Conservation (phyloP, 257 asterid genomes). For the Fraxinus pennsylvanica region DNA sequence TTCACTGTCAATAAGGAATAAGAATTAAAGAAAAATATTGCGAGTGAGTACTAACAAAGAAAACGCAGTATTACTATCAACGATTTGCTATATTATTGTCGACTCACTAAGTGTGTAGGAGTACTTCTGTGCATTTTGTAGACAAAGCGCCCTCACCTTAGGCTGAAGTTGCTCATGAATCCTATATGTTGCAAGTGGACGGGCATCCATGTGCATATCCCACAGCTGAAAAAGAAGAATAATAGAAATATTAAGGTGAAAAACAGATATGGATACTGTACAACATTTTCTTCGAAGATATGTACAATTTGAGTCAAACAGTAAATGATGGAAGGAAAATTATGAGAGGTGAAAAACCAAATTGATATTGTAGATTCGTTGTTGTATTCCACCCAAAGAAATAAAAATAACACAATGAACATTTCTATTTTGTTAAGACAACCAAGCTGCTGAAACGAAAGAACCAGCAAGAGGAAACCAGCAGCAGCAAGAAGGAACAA, state of each 20-base stretch:
- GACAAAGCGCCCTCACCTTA: conserved; percentile 46
- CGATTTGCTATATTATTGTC: background rate
- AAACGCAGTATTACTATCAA: background rate
- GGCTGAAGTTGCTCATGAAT: conserved; percentile 74
- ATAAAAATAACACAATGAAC: background rate
- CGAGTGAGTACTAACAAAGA: background rate
- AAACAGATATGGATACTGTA: conserved; percentile 13
- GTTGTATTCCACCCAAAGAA: background rate
- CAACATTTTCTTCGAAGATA: conserved; percentile 9
- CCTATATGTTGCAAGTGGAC: conserved; percentile 64
- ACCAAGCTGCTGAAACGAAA: no score
- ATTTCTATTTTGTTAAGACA: background rate
- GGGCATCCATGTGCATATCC: conserved; percentile 65
- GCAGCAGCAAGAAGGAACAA: no score
- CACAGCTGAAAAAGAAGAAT: conserved; percentile 53
- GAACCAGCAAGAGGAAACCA: no score
- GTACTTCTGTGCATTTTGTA: conserved; percentile 4
- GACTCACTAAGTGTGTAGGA: conserved; percentile 8
- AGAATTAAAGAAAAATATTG: background rate
- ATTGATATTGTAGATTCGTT: background rate
- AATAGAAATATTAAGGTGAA: conserved; percentile 10
- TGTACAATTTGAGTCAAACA: conserved; percentile 16
- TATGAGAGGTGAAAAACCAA: background rate
- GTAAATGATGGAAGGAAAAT: conserved; percentile 20
- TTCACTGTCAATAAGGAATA: background rate